phyloP scores from a whole-genome alignment of 2,329 filamentous ascomycete genomes.

The Helotiales sp. region DNA sequence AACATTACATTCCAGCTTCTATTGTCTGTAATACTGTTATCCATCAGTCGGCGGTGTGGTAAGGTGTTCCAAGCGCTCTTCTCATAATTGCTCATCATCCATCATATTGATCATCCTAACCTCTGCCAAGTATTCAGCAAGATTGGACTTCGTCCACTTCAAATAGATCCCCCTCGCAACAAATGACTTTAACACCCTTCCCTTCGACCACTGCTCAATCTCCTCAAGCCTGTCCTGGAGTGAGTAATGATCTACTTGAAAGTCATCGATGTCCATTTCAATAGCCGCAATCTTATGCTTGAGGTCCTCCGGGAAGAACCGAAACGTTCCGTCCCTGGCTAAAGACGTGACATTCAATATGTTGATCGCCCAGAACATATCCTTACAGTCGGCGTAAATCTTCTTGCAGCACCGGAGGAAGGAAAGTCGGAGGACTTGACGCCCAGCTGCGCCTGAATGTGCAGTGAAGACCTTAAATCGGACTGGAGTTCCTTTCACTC shows the following conservation, averaged over 20 bases:
- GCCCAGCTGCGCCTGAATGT: neutral
- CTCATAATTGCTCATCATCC: neutral
- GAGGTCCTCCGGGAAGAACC: neutral
- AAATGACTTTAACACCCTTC: neutral
- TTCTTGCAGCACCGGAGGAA: neutral
- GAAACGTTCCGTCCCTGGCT: neutral
- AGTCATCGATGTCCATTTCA: neutral
- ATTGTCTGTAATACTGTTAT: too few species aligned
- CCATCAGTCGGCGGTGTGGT: too few species aligned
- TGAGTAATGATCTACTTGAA: neutral
- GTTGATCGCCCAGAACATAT: neutral
- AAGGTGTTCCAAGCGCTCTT: too few species aligned
- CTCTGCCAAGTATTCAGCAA: neutral
- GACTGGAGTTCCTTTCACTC: neutral
- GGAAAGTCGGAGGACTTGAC: neutral
- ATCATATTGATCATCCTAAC: neutral
- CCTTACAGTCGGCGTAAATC: neutral
- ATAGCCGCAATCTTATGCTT: neutral
- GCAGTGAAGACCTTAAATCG: neutral
- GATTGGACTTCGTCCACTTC: neutral
- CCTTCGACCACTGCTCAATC: neutral
- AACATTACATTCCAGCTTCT: too few species aligned
- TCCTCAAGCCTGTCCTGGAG: neutral
- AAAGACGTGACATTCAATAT: neutral
- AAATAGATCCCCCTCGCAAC: neutral